These are phyloP conservation scores for Saccharomycopsis vini DNA, from an alignment of 805 yeast species.

Conservation along the genomic window DNA sequence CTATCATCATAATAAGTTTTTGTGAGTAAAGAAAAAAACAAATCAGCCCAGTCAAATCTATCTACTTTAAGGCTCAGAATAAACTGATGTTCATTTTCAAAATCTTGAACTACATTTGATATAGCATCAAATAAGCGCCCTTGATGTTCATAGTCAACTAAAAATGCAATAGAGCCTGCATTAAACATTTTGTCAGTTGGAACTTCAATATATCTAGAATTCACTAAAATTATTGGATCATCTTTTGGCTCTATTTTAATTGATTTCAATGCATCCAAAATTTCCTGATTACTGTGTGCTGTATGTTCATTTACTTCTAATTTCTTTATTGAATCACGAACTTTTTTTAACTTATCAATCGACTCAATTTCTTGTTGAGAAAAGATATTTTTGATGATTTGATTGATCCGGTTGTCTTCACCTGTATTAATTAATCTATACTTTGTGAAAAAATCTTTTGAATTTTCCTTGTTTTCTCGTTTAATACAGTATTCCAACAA, in stretches of 20 bases:
- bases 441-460: slow-evolving; percentile 29
- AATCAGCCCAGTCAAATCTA: slow-evolving; percentile 38
- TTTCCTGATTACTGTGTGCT: slow-evolving; percentile 5
- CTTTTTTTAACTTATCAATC: background rate
- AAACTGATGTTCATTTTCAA: slow-evolving; percentile 21
- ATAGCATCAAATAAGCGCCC: slow-evolving; percentile 33
- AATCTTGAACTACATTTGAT: slow-evolving; percentile 20
- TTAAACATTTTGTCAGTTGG: slow-evolving; percentile 23
- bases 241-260: slow-evolving; percentile 1
- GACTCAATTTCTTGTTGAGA: slow-evolving; percentile 23
- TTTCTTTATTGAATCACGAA: background rate
- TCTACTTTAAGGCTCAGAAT: slow-evolving; percentile 6
- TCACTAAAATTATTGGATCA: slow-evolving; percentile 30
- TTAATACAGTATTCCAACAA: slow-evolving; percentile 24
- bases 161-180: slow-evolving; percentile 24
- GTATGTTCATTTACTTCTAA: background rate
- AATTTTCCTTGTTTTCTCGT: slow-evolving; percentile 7
- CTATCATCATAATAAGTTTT: slow-evolving; percentile 31
- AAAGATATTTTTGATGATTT: slow-evolving; percentile 12
- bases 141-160: slow-evolving; percentile 39
- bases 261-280: slow-evolving; percentile 15
- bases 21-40: slow-evolving; percentile 34
- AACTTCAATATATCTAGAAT: slow-evolving; percentile 44
- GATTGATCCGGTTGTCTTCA: slow-evolving; percentile 21
- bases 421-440: slow-evolving; percentile 31